These are phyloP conservation scores for Astrocystis sublimbata DNA, from an alignment of 495 filamentous ascomycete genomes.

Conservation along the genomic window DNA sequence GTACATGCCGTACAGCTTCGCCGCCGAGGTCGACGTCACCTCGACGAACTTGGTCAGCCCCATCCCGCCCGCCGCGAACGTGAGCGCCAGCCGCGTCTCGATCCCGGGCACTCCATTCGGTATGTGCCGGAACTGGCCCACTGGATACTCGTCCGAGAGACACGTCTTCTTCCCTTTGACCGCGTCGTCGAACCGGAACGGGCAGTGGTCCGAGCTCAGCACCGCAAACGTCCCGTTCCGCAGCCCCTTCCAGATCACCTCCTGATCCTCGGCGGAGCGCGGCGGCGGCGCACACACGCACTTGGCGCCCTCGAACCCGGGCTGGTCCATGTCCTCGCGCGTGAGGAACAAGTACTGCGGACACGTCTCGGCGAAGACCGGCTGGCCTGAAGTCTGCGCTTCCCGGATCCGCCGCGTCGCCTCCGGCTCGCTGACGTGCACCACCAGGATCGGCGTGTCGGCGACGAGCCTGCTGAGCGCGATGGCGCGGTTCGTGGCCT, in stretches of 20 bases:
- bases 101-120: conserved; percentile 63
- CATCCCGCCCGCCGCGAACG: conserved; percentile 49
- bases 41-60: conserved; percentile 59
- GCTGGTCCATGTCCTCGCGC: conserved; percentile 49
- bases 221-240: conserved; percentile 54
- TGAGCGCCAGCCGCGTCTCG: conserved; percentile 57
- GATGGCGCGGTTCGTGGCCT: conserved; percentile 62
- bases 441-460: conserved; percentile 54
- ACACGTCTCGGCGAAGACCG: conserved; percentile 64
- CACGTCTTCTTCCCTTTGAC: conserved; percentile 51
- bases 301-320: conserved; percentile 57
- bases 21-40: conserved; percentile 57
- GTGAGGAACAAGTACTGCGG: conserved; percentile 67
- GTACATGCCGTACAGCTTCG: conserved; percentile 62
- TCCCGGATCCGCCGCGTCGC: conserved; percentile 54
- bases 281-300: conserved; percentile 53
- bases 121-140: conserved; percentile 53
- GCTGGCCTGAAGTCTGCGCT: conserved; percentile 57
- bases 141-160: conserved; percentile 44
- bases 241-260: conserved; percentile 48
- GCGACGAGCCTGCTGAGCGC: conserved; percentile 55
- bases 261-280: conserved; percentile 39
- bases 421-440: conserved; percentile 56
- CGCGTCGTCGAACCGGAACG: conserved; percentile 52
- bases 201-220: conserved; percentile 58